Base-by-base conservation (phyloP, 495 filamentous ascomycete species). In the Parathielavia hyrcaniae region DNA sequence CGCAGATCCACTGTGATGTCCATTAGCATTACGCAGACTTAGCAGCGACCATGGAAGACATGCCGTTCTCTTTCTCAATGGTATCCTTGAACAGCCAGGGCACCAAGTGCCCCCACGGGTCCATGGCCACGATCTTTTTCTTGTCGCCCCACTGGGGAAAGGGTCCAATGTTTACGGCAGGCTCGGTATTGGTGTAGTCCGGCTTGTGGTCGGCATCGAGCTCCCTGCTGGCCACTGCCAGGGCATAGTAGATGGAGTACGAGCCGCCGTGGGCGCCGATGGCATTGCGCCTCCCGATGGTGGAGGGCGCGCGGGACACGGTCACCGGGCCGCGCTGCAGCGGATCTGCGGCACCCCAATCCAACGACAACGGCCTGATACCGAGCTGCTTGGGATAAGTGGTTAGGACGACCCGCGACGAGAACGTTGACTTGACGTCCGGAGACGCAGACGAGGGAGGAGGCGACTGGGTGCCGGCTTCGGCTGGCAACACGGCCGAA, bases 61-160 rank as follows among this genome's bases (percentile, higher is more conserved):
- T 68, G 76, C 79, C 72, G 61, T 84, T 76, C 39, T 91, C 83
- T 36, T 82, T 81, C 17, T 82, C 73, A 57, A 91, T 88, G 19
- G 77, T 69, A 55, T 87, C 81, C 40, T 83, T 82, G 73, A 81
- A 91, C 14, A 90, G 69, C 87, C 86, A 92, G 16, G 92, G 90
- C 6, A 87, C 84, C 59, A 95, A 76, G 71, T 98, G 93, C 7
- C 93, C 93, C 62, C 85, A 86, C 8, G 93, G 93, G 71, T 98
- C 93, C 89, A 98, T 95, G 30, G 93, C 88, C 23, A 98, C 93
- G 58, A 98, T 97, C 77, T 96, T 97, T 66, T 88, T 92, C 68
- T 84, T 82, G 69, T 97, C 90, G 22, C 77, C 79, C 93, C 93
- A 98, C 69, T 91, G 83, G 19, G 88, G 82, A 67, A 96, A 95